Base-by-base conservation (phyloP, 2,329 filamentous ascomycete genomes). In the Curvularia spicifera region DNA sequence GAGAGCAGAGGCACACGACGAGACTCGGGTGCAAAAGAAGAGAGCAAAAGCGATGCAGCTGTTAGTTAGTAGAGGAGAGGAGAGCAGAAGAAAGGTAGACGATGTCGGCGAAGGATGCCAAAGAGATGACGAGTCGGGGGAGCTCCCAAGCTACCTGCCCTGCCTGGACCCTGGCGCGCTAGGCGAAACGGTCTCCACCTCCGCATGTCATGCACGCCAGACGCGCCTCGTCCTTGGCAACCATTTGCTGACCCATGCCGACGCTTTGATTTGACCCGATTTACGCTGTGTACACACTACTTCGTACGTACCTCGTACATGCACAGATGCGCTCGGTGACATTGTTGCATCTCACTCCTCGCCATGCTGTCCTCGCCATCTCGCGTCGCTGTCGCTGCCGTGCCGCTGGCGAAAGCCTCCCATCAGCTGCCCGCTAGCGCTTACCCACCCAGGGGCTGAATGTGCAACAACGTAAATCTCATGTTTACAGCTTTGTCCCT, bases 111-210 rank as follows among this genome's bases (percentile, higher is more conserved):
- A 43, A 57, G 44, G 51, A 37, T 48, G 57, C 18, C 22, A 28
- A 31, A 33, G 44, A 47, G 44, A 33, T 47, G 42, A 44, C 24
- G 24, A n/a, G 44, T 64, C 52, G 59, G 60, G 60, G 55, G 45
- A 67, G 61, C 61, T 64, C 49, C 51, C 44, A 20, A 57, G 55
- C 55, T 50, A 35, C 57, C 62, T 51, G 52, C 49, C 57, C 62
- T 51, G 52, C 49, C 53, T 35, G 48, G 53, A 57, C 50, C 47
- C 50, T 44, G 50, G 35, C 24, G 49, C 56, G 47, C 52, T 56
- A 51, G n/a, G 56, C 66, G 59, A 68, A 69, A 63, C 57, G 59
- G 39, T 51, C 52, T 51, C 51, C 49, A 56, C 35, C 67, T 53
- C 63, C 53, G 60, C 61, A 7, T 57, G 46, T 55, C 51, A 63